phyloP scores from a whole-genome alignment of 352 stramenopile genomes.

The Globisporangium spiculum region DNA sequence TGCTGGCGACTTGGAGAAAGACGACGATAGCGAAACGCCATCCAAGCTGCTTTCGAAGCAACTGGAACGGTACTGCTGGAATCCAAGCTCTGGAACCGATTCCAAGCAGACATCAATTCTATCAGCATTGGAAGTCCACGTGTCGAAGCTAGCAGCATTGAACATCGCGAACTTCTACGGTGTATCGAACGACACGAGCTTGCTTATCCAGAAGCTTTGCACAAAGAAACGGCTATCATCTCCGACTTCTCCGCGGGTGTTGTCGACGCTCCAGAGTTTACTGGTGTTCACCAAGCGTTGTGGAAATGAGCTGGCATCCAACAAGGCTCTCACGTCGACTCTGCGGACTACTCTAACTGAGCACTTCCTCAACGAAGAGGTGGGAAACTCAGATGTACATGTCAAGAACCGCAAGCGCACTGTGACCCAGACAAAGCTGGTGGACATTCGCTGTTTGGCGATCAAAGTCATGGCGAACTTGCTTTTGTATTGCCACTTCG shows the following conservation, averaged over 20 bases:
- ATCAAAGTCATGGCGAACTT: constrained; percentile 65
- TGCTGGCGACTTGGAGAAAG: constrained; percentile 19
- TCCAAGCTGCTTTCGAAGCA: constrained; percentile 35
- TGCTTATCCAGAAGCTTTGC: constrained; percentile 49
- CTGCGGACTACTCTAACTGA: constrained; percentile 52
- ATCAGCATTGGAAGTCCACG: constrained; percentile 30
- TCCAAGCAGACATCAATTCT: constrained; percentile 25
- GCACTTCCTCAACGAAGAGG: constrained; percentile 32
- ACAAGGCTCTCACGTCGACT: constrained; percentile 25
- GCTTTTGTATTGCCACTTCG: constrained; percentile 38
- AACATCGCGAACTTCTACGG: constrained; percentile 49
- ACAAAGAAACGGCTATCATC: constrained; percentile 42
- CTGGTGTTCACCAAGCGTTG: constrained; percentile 64
- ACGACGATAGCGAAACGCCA: constrained; percentile 24
- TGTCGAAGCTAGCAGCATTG: constrained; percentile 53
- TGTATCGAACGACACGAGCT: constrained; percentile 27
- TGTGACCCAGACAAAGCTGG: constrained; percentile 28
- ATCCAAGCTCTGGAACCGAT: constrained; percentile 21
- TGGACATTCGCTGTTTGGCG: constrained; percentile 53
- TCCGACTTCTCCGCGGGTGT: constrained; percentile 16
- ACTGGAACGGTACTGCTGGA: constrained; percentile 51
- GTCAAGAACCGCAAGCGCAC: constrained; percentile 16
- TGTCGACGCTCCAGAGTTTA: constrained; percentile 56
- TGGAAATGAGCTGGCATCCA: constrained; percentile 21
- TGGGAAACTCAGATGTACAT: not conserved